Percentiles rank a stretch among this genome's conserved stretches.
These are phyloP conservation scores for Chlamydomonas incerta DNA, from an alignment of 139 green algal genomes.

Conservation along the genomic window DNA sequence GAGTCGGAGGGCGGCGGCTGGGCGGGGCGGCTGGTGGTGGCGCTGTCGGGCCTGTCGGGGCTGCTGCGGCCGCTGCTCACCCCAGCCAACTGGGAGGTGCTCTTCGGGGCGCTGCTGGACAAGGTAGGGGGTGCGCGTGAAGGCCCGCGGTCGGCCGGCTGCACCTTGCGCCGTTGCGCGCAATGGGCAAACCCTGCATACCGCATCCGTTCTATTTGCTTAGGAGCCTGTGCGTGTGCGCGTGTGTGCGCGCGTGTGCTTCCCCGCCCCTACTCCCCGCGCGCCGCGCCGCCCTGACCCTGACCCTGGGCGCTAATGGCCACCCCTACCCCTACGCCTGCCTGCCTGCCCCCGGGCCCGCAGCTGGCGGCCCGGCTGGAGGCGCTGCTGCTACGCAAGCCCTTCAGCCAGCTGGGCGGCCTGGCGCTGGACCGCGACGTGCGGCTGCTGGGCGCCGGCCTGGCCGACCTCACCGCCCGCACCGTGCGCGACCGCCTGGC, in stretches of 20 bases:
- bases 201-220: too few species aligned
- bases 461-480: conserved; percentile 79
- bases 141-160: too few species aligned
- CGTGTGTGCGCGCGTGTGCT: too few species aligned
- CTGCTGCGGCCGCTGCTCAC: conserved; percentile 86
- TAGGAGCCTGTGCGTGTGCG: too few species aligned
- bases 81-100: conserved; percentile 68
- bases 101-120: conserved; percentile 78
- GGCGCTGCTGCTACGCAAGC: conserved; percentile 82
- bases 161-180: too few species aligned
- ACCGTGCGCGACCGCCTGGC: conserved; percentile 95
- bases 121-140: conserved; percentile 4
- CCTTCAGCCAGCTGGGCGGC: conserved; percentile 95
- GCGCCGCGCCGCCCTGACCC: too few species aligned
- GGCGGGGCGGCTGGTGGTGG: conserved; percentile 76
- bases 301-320: too few species aligned
- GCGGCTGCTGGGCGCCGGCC: conserved; percentile 28
- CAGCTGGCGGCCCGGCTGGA: conserved; percentile 81
- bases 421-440: conserved; percentile 85
- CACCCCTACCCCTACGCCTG: neutral
- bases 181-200: too few species aligned
- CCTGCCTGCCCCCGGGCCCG: neutral
- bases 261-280: too few species aligned
- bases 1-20: conserved; percentile 80
- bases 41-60: conserved; percentile 63